These are phyloP conservation scores for Salvia hispanica DNA, from an alignment of 257 asterid genomes.

Conservation along the genomic window DNA sequence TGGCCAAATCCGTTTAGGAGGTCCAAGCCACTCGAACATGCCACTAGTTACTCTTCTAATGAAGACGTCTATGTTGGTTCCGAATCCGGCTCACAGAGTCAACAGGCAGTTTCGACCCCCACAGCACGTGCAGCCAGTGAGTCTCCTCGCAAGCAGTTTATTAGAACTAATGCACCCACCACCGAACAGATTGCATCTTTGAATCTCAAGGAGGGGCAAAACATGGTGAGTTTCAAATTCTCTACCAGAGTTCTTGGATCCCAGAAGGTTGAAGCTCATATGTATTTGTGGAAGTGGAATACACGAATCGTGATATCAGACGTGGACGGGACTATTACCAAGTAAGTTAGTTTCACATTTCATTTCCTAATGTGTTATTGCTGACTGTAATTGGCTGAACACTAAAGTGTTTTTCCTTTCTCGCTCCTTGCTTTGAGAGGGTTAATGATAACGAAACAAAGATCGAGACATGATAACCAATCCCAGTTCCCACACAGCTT, in stretches of 20 bases:
- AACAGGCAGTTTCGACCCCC: conserved; percentile 41
- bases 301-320: conserved; percentile 93
- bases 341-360: conserved; percentile 48
- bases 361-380: conserved; percentile 16
- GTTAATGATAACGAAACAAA: conserved; percentile 11
- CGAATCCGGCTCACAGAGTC: conserved; percentile 52
- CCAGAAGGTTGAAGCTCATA: conserved; percentile 99
- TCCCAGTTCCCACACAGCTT: background rate
- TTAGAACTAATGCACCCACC: conserved; percentile 90
- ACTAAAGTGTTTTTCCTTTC: background rate
- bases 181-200: conserved; percentile 88
- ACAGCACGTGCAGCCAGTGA: conserved; percentile 38
- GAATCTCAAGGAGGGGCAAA: conserved; percentile 93
- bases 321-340: conserved; percentile 98
- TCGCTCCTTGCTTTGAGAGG: background rate
- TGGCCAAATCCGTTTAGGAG: conserved; percentile 95
- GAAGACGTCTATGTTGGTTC: conserved; percentile 70
- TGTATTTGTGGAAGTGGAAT: conserved; percentile 99
- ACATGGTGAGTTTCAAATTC: conserved; percentile 77
- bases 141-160: conserved; percentile 78
- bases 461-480: background rate
- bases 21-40: conserved; percentile 68
- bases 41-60: conserved; percentile 48
- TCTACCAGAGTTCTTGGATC: conserved; percentile 93
- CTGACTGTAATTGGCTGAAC: conserved; percentile 22